phyloP scores from a whole-genome alignment of 768 basidiomycete genomes.

The Omphalotus guepiniiformis region DNA sequence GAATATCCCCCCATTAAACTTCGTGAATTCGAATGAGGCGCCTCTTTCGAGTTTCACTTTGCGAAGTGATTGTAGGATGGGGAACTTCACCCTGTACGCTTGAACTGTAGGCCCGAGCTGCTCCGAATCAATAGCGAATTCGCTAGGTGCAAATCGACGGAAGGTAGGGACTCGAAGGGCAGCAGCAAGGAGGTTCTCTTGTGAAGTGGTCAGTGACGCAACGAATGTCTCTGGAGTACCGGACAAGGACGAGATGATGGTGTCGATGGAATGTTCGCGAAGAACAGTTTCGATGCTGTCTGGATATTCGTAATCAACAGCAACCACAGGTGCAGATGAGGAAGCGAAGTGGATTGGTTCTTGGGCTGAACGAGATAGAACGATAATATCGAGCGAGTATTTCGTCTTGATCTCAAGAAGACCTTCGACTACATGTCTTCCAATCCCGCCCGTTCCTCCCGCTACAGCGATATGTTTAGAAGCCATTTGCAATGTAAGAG shows the following conservation, averaged over 20 bases:
- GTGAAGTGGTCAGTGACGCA: background rate
- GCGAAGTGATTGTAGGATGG: background rate
- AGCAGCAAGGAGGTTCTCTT: constrained; percentile 6
- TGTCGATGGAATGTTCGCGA: constrained; percentile 2
- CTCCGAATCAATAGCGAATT: constrained; percentile 6
- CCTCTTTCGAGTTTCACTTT: constrained; percentile 2
- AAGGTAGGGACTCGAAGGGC: background rate
- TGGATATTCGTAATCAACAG: constrained; percentile 2
- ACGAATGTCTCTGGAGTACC: background rate
- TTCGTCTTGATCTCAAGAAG: constrained; percentile 6
- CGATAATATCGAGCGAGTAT: background rate
- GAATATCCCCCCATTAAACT: constrained; percentile 1
- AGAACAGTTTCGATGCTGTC: background rate
- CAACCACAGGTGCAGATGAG: background rate
- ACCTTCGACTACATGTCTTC: constrained; percentile 6
- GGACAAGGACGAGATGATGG: constrained; percentile 5
- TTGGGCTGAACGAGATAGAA: constrained; percentile 3
- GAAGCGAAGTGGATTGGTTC: constrained; percentile 1
- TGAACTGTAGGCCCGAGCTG: background rate
- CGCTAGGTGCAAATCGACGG: constrained; percentile 7
- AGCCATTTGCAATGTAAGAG: no score
- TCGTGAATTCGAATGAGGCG: constrained; percentile 2
- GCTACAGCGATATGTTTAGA: constrained; percentile 6
- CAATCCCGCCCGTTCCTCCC: constrained; percentile 7
- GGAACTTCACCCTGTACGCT: background rate